phyloP scores from a whole-genome alignment of 192 early-diverging fungal genomes.

The Kappamyces sp. region DNA sequence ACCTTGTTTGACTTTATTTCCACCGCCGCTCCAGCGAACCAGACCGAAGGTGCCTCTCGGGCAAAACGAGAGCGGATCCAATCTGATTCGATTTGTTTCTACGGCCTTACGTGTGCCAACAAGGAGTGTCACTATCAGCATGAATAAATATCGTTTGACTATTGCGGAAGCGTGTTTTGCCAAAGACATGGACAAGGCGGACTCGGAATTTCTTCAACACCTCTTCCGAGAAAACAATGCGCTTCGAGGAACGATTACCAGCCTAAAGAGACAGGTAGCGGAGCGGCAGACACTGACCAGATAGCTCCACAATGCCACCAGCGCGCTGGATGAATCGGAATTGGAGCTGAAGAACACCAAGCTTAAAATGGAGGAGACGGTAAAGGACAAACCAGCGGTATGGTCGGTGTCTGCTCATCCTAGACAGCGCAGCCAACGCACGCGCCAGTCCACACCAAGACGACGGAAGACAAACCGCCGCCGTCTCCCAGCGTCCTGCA shows the following conservation, averaged over 20 bases:
- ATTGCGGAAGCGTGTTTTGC: background rate
- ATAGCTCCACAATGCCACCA: constrained; percentile 21
- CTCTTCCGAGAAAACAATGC: constrained; percentile 56
- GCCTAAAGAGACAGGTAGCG: constrained; percentile 40
- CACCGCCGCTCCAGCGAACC: too few relatives aligned
- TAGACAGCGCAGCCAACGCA: too few relatives aligned
- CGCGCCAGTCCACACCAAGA: too few relatives aligned
- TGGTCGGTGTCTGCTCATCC: too few relatives aligned
- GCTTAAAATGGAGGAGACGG: background rate
- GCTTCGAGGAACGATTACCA: constrained; percentile 38
- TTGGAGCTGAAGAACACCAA: constrained; percentile 22
- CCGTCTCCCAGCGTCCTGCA: background rate
- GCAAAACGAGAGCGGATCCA: too few relatives aligned
- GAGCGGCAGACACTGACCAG: background rate
- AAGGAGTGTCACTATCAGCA: too few relatives aligned
- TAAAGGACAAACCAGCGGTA: background rate
- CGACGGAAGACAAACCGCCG: background rate
- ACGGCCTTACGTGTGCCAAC: too few relatives aligned
- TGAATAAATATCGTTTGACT: too few relatives aligned
- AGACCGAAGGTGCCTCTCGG: too few relatives aligned
- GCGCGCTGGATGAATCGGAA: constrained; percentile 19
- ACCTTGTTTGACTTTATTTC: too few relatives aligned
- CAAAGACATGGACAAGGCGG: constrained; percentile 45
- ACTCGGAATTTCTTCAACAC: constrained; percentile 46
- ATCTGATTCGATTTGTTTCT: too few relatives aligned